A percentile compares a stretch with the other conserved stretches of the same genome.
phyloP scores from a whole-genome alignment of 345 rosid genomes.

The Arabidopsis arenosa region DNA sequence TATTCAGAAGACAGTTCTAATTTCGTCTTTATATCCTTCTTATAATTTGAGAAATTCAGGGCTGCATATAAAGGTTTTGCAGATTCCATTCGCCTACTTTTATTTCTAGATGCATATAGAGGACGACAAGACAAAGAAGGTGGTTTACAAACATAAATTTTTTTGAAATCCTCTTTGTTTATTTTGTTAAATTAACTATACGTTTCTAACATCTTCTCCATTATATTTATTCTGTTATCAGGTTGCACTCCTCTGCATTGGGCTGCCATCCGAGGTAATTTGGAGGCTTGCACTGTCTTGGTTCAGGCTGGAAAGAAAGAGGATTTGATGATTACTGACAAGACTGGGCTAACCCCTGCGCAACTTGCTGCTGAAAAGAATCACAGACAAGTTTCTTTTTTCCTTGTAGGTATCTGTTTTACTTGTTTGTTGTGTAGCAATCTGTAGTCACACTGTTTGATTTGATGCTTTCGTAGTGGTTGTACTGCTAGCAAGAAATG shows the following conservation, averaged over 20 bases:
- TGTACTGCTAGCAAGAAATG: constrained; percentile 19
- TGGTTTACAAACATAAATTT: constrained; percentile 27
- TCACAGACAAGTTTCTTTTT: constrained; percentile 98
- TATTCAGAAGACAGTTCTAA: constrained; percentile 13
- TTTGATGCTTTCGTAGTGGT: constrained; percentile 24
- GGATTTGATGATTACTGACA: constrained; percentile 85
- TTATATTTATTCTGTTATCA: constrained; percentile 43
- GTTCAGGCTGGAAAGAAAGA: constrained; percentile 99
- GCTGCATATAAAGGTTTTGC: constrained; percentile 99
- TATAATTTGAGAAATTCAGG: constrained; percentile 68
- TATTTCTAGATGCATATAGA: constrained; percentile 90
- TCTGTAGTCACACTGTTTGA: constrained; percentile 29
- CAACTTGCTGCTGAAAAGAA: constrained; percentile 98
- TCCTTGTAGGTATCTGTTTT: constrained; percentile 85
- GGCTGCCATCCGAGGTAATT: constrained; percentile 98
- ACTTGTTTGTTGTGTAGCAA: constrained; percentile 36
- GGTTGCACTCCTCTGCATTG: constrained; percentile 99
- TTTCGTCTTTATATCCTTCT: constrained; percentile 34
- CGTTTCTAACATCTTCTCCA: constrained; percentile 1
- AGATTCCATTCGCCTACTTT: constrained; percentile 90
- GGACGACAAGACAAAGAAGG: constrained; percentile 99
- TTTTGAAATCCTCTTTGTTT: constrained; percentile 9
- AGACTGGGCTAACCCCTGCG: constrained; percentile 94
- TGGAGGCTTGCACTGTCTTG: constrained; percentile 97
- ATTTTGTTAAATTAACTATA: not conserved